phyloP scores from a whole-genome alignment of 2,329 filamentous ascomycete genomes.

The Pseudogymnoascus pannorum region DNA sequence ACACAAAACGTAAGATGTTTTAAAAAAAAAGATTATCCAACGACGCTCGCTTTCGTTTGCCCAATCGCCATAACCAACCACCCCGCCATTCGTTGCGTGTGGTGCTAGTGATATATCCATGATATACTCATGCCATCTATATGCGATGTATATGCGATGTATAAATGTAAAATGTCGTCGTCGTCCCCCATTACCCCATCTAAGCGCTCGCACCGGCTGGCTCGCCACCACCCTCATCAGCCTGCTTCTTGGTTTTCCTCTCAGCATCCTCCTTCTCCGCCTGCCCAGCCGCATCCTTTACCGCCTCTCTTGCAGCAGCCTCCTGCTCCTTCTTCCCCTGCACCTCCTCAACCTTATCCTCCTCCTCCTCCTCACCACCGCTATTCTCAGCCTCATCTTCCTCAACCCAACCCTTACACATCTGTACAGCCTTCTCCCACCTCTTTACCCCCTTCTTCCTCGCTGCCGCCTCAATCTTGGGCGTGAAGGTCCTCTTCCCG shows the following conservation, averaged over 20 bases:
- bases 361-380: not conserved
- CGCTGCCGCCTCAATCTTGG: conserved; percentile 52
- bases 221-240: not conserved
- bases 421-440: conserved; percentile 72
- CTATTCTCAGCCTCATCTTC: conserved; percentile 10
- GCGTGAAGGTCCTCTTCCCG: conserved; percentile 61
- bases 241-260: not conserved
- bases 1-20: too few relatives aligned
- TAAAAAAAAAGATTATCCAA: not conserved
- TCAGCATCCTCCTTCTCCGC: not conserved
- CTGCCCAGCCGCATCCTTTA: not conserved
- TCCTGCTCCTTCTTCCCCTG: not conserved
- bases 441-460: conserved; percentile 57
- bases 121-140: not conserved
- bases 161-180: not conserved
- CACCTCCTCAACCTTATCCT: not conserved
- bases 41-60: not conserved
- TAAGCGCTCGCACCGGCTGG: not conserved
- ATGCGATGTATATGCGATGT: not conserved
- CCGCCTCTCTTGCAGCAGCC: not conserved
- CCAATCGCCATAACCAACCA: not conserved
- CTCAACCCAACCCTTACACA: conserved; percentile 63
- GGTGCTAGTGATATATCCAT: not conserved
- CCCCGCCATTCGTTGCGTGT: not conserved
- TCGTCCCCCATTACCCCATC: not conserved